Percentiles rank a stretch among this genome's conserved stretches.
These are phyloP conservation scores for Beauveria scarabaeidicola DNA, from an alignment of 2,329 filamentous ascomycete species.

Conservation along the genomic window DNA sequence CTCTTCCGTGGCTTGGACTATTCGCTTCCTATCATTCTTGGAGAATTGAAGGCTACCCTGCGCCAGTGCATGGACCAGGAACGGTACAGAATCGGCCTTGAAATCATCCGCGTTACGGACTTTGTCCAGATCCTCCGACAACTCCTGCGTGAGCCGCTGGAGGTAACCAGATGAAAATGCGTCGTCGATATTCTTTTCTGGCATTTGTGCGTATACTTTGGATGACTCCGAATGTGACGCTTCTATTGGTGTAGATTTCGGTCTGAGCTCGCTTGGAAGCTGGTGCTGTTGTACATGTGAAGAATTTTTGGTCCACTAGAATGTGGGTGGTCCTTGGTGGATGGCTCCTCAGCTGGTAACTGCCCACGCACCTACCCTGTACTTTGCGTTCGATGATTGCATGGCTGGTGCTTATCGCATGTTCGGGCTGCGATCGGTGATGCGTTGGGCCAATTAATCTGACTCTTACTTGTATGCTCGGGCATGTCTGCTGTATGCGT, in stretches of 20 bases:
- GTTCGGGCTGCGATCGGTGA: no score
- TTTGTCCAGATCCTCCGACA: constrained; percentile 66
- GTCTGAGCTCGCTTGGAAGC: not conserved
- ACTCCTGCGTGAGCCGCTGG: constrained; percentile 58
- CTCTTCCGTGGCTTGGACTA: constrained; percentile 11
- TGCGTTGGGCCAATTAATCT: no score
- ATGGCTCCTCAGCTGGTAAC: no score
- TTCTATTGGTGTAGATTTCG: not conserved
- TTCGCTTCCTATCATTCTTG: constrained; percentile 27
- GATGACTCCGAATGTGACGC: not conserved
- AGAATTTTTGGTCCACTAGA: not conserved
- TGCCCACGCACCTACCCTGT: no score
- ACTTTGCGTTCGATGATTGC: no score
- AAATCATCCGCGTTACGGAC: constrained; percentile 63
- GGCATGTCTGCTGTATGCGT: no score
- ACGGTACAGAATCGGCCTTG: constrained; percentile 51
- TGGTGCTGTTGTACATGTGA: not conserved
- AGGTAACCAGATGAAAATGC: constrained; percentile 61
- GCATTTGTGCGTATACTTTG: constrained; percentile 9
- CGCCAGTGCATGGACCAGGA: constrained; percentile 59
- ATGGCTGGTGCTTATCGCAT: no score
- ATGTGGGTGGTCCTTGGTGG: not conserved
- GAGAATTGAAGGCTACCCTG: constrained; percentile 58
- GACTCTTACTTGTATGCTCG: no score
- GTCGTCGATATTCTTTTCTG: constrained; percentile 13